These are phyloP conservation scores for Zanthoxylum bungeanum DNA, from an alignment of 345 rosid species.

Conservation along the genomic window DNA sequence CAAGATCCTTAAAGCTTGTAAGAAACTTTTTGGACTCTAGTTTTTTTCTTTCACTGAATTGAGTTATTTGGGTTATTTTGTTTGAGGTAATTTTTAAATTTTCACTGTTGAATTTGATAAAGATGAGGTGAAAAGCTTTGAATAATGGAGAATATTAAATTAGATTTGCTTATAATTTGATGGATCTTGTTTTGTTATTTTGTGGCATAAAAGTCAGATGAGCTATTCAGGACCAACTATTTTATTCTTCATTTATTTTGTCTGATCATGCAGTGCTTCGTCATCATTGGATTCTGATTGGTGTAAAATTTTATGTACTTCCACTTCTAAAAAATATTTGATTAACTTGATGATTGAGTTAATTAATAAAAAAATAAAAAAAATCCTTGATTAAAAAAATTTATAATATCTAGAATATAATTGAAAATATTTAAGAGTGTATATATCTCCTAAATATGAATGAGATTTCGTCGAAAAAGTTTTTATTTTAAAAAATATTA, in stretches of 20 bases:
- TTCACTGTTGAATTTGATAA: neutral
- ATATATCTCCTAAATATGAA: too few relatives aligned
- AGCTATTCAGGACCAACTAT: neutral
- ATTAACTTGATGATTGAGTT: neutral
- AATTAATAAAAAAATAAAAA: too few relatives aligned
- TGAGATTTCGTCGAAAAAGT: too few relatives aligned
- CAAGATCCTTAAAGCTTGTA: constrained; percentile 75
- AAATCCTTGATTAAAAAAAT: too few relatives aligned
- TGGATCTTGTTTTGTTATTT: neutral
- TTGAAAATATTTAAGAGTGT: too few relatives aligned
- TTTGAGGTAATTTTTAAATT: neutral
- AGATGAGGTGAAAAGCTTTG: neutral
- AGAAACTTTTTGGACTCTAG: constrained; percentile 62
- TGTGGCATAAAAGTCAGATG: neutral
- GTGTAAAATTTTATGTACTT: neutral
- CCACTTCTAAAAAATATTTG: too few relatives aligned
- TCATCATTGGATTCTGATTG: constrained; percentile 6
- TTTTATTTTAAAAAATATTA: too few relatives aligned
- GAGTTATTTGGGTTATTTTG: neutral
- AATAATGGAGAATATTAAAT: neutral
- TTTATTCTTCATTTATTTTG: neutral
- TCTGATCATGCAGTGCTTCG: neutral
- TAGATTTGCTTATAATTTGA: neutral
- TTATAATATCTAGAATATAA: too few relatives aligned
- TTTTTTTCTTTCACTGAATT: neutral